Base-by-base conservation (phyloP, 179 eudicot species). In the Beta macrorhiza region DNA sequence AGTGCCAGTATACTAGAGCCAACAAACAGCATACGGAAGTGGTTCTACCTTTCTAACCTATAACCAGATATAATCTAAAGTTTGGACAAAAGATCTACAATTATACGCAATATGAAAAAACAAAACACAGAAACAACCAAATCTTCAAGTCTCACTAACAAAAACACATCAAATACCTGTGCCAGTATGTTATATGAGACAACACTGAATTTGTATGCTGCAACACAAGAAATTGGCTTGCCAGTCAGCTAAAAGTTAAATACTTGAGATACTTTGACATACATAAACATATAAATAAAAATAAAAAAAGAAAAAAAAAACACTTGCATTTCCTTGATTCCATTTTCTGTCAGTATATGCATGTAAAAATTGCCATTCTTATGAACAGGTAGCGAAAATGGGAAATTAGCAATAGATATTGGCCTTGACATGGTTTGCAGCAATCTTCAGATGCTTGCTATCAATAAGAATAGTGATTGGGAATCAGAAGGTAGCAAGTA, bases 171-270 rank as follows among this genome's bases (percentile, higher is more conserved):
- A n/a, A 32, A 45, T 85, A 95, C 99, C 98, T 95, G 99, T 68
- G 98, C 99, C 85, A 95, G 77, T 79, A 95, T 90, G 82, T 95
- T 95, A 86, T 95, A 95, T 7, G 99, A 93, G 80, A 95, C 93
- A 64, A 93, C 84, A 70, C 97, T 87, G 85, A 95, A 93, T 85
- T 82, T 92, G 83, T 83, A 83, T 68, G 93, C 99, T 95, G 94
- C 75, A 85, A 75, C 29, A 82, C 29, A n/a, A 53, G 25, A 59
- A 64, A 73, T 76, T 44, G 14, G 49, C 72, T 44, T 51, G 62
- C 42, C 11, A 44, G 77, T 83, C 69, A 83, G 82, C 52, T 9
- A 73, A 8, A 65, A 56, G 20, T 62, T 10, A 61, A 65, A 62
- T 45, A 70, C 64, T 16, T 13, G 15, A 56, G 64, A 17, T 14